Evolutionary conservation across 1,284 basidiomycete species (phyloP).

Genomic region (Volvariella surrecta): DNA sequence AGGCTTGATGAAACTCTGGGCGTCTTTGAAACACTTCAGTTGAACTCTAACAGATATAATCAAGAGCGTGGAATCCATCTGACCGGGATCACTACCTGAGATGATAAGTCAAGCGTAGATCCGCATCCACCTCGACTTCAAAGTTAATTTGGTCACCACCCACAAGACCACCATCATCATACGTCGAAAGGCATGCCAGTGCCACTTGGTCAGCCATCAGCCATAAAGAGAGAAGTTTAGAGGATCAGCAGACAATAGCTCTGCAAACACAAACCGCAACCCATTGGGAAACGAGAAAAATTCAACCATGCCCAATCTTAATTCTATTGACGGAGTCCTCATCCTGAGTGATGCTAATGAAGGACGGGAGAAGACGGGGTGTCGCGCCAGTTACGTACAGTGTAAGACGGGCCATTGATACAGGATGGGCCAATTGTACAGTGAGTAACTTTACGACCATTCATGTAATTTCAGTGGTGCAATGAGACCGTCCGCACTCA

Average conservation of each 20-base stretch:
- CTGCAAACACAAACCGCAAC: slow-evolving; percentile 55
- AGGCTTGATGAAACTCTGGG: slow-evolving; percentile 36
- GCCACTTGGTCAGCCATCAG: slow-evolving; percentile 42
- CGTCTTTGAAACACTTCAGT: slow-evolving; percentile 90
- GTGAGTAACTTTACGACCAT: too few relatives aligned
- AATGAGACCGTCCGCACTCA: too few relatives aligned
- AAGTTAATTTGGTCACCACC: slow-evolving; percentile 76
- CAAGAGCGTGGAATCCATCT: not conserved
- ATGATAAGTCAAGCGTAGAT: slow-evolving; percentile 61
- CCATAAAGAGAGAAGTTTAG: slow-evolving; percentile 83
- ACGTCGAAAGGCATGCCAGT: slow-evolving; percentile 77
- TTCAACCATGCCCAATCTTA: slow-evolving; percentile 43
- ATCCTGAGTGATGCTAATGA: too few relatives aligned
- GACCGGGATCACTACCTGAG: slow-evolving; percentile 49
- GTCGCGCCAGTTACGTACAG: too few relatives aligned
- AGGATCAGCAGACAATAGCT: slow-evolving; percentile 80
- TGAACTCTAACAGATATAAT: slow-evolving; percentile 50
- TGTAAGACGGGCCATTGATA: too few relatives aligned
- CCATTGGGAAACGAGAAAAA: slow-evolving; percentile 45
- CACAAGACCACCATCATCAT: slow-evolving; percentile 86
- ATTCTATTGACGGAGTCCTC: too few relatives aligned
- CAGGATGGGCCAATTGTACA: too few relatives aligned
- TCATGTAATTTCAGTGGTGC: too few relatives aligned
- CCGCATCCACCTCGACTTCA: slow-evolving; percentile 50
- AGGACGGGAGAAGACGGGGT: too few relatives aligned